These are phyloP conservation scores for Malus hybrid DNA, from an alignment of 331 rosid genomes.

Conservation along the genomic window DNA sequence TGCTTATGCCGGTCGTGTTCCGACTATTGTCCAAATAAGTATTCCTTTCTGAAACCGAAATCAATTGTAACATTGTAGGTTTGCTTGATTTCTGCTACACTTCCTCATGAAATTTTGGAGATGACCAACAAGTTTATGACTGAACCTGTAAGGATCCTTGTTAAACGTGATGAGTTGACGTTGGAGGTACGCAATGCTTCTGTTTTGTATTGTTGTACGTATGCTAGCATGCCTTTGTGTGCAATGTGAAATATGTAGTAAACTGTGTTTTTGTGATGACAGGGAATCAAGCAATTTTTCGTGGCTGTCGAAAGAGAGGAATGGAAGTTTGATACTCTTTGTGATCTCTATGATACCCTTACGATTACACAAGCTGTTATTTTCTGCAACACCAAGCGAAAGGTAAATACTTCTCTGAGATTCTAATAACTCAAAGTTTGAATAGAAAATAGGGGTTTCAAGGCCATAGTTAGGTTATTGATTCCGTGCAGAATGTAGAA, in stretches of 20 bases:
- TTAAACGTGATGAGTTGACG: conserved; percentile 98
- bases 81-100: conserved; percentile 21
- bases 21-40: not conserved
- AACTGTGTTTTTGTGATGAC: conserved; percentile 12
- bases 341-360: conserved; percentile 75
- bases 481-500: not conserved
- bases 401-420: conserved; percentile 36
- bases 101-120: conserved; percentile 98
- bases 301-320: conserved; percentile 97
- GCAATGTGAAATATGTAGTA: conserved; percentile 12
- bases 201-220: not conserved
- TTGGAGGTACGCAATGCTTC: conserved; percentile 52
- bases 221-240: not conserved
- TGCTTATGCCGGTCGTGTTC: not conserved
- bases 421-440: not conserved
- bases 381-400: conserved; percentile 91
- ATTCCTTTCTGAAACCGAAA: not conserved
- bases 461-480: not conserved
- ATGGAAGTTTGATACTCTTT: conserved; percentile 93
- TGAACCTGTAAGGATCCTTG: conserved; percentile 94
- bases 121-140: conserved; percentile 94
- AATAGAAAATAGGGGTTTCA: not conserved
- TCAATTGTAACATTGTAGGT: conserved; percentile 44
- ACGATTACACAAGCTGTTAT: conserved; percentile 66
- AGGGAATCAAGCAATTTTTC: conserved; percentile 98